A percentile compares a stretch with the other conserved stretches of the same genome.
Evolutionary conservation across 73 alveolate species (phyloP).

Genomic region (Blepharisma japonicum): DNA sequence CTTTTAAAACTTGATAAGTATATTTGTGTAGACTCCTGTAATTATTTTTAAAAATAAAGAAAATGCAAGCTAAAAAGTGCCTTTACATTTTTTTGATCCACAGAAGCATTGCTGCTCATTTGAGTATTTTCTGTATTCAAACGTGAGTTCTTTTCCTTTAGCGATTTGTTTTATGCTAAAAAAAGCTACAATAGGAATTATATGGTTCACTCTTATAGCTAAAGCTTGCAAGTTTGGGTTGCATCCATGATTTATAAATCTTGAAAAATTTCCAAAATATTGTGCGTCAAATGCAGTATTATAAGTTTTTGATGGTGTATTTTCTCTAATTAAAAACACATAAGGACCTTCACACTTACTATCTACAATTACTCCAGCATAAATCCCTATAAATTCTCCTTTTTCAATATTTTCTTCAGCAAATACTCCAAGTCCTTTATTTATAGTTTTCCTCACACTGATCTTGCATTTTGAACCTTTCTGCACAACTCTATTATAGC

Average conservation of each 20-base stretch:
- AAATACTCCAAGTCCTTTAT: constrained; percentile 17
- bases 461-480: background rate
- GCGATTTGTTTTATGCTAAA: background rate
- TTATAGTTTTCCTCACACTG: background rate
- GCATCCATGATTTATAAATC: constrained; percentile 20
- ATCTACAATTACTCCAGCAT: constrained; percentile 24
- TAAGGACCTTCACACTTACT: background rate
- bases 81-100: constrained; percentile 25
- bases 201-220: background rate
- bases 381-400: background rate
- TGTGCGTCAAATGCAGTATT: background rate
- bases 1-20: too few species aligned
- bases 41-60: background rate
- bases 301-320: background rate
- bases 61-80: background rate
- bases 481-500: background rate
- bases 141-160: constrained; percentile 14
- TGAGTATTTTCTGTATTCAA: background rate
- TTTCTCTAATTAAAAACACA: constrained; percentile 13
- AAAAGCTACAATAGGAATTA: constrained; percentile 21
- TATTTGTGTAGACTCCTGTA: too few species aligned
- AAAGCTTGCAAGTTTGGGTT: background rate
- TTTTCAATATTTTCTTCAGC: constrained; percentile 1
- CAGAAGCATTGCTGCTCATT: background rate
- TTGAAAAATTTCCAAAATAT: constrained; percentile 20